Base-by-base conservation (phyloP, 163 green algal species). In the Chlorella variabilis region DNA sequence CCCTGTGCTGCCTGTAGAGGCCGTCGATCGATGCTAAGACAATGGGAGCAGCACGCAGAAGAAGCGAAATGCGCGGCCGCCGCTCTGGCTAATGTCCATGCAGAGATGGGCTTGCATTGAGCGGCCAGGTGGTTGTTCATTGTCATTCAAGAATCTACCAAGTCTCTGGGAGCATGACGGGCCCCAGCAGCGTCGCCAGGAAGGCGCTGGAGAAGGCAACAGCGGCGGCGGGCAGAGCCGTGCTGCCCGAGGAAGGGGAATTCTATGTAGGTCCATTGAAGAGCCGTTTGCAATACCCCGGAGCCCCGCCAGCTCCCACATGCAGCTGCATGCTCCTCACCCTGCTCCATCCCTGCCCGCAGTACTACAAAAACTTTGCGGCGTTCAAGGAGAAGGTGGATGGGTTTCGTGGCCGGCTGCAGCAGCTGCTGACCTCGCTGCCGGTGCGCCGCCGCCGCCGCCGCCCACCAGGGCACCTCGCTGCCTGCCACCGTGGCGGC, bases 351-450 rank as follows among this genome's bases (percentile, higher is more conserved):
- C n/a, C n/a, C n/a, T n/a, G n/a, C n/a, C 41, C 27, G 73, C 78
- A 90, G 85, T 92, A 91, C 39, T 92, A 90, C 62, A 86, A 61
- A 18, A 92, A 87, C 61, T 84, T 87, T 17, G 18, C 70, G 3
- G 77, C 31, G 0, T 92, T 88, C 62, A 86, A 70, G 2, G 54
- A 65, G 21, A n/a, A 48, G 61, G 45, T 89, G 39, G 58, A 80
- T 4, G 67, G 68, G 15, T 77, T 83, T 17, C 34, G 66, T 15
- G 58, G 45, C 25, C 61, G 58, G 5, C 70, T 90, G 15, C 34
- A 78, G 45, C 11, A 38, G n/a, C 38, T 88, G 68, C 36, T 89
- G 1, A 78, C 78, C 2, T 84, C 82, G 31, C 56, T 84, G 78
- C 84, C 67, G 34, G 67, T 75, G 62, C 8, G 71, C 3, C 1